Percentiles rank a stretch among this genome's conserved stretches.
Conservation (phyloP, 2,329 filamentous ascomycete genomes). For the Cercospora beticola region DNA sequence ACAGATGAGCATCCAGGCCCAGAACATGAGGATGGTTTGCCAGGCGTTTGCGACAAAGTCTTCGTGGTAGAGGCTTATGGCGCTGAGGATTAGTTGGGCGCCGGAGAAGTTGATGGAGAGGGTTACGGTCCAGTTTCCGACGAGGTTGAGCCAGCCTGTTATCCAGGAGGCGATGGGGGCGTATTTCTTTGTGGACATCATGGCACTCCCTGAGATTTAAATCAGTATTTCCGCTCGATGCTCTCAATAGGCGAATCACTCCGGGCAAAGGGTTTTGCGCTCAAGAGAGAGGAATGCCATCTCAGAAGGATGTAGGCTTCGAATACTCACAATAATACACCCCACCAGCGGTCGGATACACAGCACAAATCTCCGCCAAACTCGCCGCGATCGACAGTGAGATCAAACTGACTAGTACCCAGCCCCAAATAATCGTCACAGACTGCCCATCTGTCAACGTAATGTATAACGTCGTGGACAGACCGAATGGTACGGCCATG, state of each 20-base stretch:
- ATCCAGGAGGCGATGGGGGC: constrained; percentile 68
- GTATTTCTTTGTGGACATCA: constrained; percentile 64
- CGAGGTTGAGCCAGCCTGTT: constrained; percentile 69
- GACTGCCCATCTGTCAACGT: constrained; percentile 66
- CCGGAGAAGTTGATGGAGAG: constrained; percentile 68
- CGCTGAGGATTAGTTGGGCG: constrained; percentile 66
- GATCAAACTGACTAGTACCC: constrained; percentile 64
- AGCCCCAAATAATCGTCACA: constrained; percentile 70
- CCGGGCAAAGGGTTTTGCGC: too few species aligned
- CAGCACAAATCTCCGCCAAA: constrained; percentile 67
- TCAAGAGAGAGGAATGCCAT: not conserved
- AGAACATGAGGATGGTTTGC: constrained; percentile 71
- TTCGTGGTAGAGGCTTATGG: constrained; percentile 69
- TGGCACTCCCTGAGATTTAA: constrained; percentile 51
- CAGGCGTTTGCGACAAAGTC: constrained; percentile 65
- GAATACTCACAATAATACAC: constrained; percentile 59
- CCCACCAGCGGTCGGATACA: constrained; percentile 66
- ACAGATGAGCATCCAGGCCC: constrained; percentile 67
- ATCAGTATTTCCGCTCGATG: too few species aligned
- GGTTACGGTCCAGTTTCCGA: constrained; percentile 71
- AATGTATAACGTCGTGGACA: constrained; percentile 68
- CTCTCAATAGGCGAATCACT: too few species aligned
- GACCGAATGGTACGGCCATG: constrained; percentile 69
- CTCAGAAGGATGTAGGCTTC: not conserved
- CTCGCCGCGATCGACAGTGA: constrained; percentile 64